These are phyloP conservation scores for Anthoceros angustus DNA, from an alignment of 225 moss, liverwort and hornwort species.

Conservation along the genomic window DNA sequence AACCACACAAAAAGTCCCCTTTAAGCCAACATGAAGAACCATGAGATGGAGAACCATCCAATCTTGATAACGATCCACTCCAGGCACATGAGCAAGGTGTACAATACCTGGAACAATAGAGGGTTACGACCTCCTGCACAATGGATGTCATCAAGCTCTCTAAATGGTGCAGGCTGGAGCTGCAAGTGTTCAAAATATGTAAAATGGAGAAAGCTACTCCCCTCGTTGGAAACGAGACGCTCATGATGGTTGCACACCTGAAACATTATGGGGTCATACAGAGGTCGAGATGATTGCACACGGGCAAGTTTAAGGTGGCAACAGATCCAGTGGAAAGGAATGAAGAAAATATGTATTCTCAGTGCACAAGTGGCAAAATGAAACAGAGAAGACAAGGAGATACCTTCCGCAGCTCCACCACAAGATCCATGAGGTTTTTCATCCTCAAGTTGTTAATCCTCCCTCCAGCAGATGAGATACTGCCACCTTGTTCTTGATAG, in stretches of 20 bases:
- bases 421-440: constrained; percentile 83
- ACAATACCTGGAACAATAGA: constrained; percentile 39
- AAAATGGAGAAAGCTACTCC: constrained; percentile 66
- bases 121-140: constrained; percentile 65
- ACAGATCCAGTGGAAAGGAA: neutral
- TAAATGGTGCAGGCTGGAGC: constrained; percentile 57
- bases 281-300: too few relatives aligned
- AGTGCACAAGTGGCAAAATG: neutral
- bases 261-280: neutral
- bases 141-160: constrained; percentile 66
- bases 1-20: neutral
- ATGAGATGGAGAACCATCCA: neutral
- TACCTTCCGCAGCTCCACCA: constrained; percentile 88
- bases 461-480: constrained; percentile 80
- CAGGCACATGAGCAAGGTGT: neutral
- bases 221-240: constrained; percentile 86
- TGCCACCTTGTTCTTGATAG: constrained; percentile 81
- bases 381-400: neutral
- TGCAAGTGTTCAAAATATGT: constrained; percentile 35
- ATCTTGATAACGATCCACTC: neutral
- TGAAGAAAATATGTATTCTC: neutral
- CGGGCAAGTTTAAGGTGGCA: neutral
- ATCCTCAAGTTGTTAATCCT: constrained; percentile 75
- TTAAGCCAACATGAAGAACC: neutral
- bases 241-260: constrained; percentile 95